phyloP scores from a whole-genome alignment of 2,329 filamentous ascomycete genomes.

The Arthrobotrys sinensis region DNA sequence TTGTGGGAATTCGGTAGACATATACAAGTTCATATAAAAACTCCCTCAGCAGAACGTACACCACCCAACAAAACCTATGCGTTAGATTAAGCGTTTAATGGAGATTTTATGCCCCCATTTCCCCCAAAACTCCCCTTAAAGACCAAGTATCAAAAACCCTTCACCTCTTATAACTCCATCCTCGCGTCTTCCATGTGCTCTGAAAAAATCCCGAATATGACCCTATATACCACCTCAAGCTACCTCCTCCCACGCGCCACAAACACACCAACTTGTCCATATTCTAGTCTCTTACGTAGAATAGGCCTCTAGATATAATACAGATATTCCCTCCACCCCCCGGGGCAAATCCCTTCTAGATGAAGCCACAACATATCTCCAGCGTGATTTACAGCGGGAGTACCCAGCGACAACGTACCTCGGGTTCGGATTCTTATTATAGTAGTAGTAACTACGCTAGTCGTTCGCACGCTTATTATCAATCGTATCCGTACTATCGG shows the following conservation, averaged over 20 bases:
- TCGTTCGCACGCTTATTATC: conserved; percentile 20
- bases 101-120: conserved; percentile 55
- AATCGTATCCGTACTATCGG: conserved; percentile 48
- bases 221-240: conserved; percentile 36
- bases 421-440: conserved; percentile 1
- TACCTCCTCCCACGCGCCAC: conserved; percentile 26
- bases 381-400: conserved; percentile 50
- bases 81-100: conserved; percentile 59
- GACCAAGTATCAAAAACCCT: conserved; percentile 32
- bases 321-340: background rate
- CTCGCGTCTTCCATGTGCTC: background rate
- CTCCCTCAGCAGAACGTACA: conserved; percentile 32
- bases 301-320: background rate
- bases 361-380: conserved; percentile 55
- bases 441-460: conserved; percentile 9
- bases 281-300: background rate
- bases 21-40: conserved; percentile 10
- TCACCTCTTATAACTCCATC: background rate
- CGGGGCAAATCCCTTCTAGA: conserved; percentile 26
- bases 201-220: background rate
- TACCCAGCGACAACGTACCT: conserved; percentile 25
- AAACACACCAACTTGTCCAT: conserved; percentile 38
- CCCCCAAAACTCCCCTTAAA: conserved; percentile 9
- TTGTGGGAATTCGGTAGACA: background rate
- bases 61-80: conserved; percentile 26